Conservation (phyloP, 1,284 basidiomycete species). For the Apiotrichum veenhuisii region DNA sequence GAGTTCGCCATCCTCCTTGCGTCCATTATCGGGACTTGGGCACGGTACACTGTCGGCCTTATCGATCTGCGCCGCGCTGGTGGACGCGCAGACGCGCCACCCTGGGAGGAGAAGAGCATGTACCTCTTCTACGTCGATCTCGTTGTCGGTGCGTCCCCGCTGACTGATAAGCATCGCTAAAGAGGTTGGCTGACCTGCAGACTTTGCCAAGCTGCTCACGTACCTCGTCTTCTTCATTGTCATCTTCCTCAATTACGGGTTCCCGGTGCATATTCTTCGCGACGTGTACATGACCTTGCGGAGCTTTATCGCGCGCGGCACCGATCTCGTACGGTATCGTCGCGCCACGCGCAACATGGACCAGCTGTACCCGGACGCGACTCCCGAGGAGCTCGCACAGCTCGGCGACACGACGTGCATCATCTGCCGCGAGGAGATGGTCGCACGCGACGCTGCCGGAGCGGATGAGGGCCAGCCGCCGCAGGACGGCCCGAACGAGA, state of each 20-base stretch:
- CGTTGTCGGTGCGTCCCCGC: conserved; percentile 65
- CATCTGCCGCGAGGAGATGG: conserved; percentile 98
- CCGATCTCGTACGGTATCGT: conserved; percentile 85
- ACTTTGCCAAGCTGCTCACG: conserved; percentile 86
- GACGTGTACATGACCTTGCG: conserved; percentile 94
- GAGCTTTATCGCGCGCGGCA: conserved; percentile 80
- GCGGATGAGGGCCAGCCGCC: not conserved
- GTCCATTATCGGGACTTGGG: conserved; percentile 68
- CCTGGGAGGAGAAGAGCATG: conserved; percentile 98
- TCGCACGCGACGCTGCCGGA: conserved; percentile 45
- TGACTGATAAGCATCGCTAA: not conserved
- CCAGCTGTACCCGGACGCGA: conserved; percentile 89
- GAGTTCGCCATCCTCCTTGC: conserved; percentile 89
- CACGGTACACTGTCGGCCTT: conserved; percentile 80
- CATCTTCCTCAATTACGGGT: conserved; percentile 89
- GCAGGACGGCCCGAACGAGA: conserved; percentile 78
- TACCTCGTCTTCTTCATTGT: conserved; percentile 91
- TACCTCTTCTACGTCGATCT: conserved; percentile 93
- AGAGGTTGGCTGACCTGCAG: conserved; percentile 50
- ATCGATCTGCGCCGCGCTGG: conserved; percentile 76
- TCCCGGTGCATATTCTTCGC: conserved; percentile 92
- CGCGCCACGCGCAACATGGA: conserved; percentile 97
- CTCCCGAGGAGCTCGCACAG: conserved; percentile 70
- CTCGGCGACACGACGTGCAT: conserved; percentile 92
- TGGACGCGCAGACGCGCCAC: conserved; percentile 79